phyloP scores from a whole-genome alignment of 805 yeast species.

The Nakazawaea anatomiae region DNA sequence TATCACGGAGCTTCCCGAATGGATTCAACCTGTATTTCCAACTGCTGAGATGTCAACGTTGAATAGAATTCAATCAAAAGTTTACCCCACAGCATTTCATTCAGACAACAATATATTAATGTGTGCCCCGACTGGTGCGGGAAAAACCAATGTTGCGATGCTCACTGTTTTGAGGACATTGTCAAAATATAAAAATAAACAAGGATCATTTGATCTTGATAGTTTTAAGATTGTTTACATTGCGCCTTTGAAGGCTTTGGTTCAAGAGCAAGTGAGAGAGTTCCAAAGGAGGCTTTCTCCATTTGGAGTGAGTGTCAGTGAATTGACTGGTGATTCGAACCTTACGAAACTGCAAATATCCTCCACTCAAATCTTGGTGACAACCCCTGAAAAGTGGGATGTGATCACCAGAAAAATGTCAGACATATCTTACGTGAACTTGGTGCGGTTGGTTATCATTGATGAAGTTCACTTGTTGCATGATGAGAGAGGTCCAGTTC shows the following conservation, averaged over 20 bases:
- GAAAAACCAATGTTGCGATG: constrained; percentile 96
- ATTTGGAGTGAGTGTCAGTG: constrained; percentile 70
- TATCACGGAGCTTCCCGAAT: constrained; percentile 63
- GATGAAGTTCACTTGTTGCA: constrained; percentile 93
- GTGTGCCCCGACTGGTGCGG: constrained; percentile 99
- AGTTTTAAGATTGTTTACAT: constrained; percentile 78
- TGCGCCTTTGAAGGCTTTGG: constrained; percentile 92
- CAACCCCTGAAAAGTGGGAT: constrained; percentile 98
- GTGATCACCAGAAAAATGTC: constrained; percentile 80
- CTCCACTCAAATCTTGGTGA: constrained; percentile 77
- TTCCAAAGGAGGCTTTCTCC: constrained; percentile 62
- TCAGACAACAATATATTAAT: constrained; percentile 67
- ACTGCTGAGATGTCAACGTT: constrained; percentile 55
- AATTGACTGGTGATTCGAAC: constrained; percentile 85
- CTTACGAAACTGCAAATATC: constrained; percentile 69
- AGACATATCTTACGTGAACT: constrained; percentile 56
- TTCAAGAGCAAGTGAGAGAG: constrained; percentile 90
- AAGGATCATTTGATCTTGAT: constrained; percentile 43
- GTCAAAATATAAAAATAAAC: constrained; percentile 39
- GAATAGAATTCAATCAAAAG: constrained; percentile 80
- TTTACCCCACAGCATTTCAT: constrained; percentile 71
- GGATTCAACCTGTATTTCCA: constrained; percentile 80
- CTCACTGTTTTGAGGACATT: constrained; percentile 64
- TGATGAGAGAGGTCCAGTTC: constrained; percentile 92
- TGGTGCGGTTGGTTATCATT: constrained; percentile 68